Base-by-base conservation (phyloP, 1,284 basidiomycete genomes). In the Athelia sp. region DNA sequence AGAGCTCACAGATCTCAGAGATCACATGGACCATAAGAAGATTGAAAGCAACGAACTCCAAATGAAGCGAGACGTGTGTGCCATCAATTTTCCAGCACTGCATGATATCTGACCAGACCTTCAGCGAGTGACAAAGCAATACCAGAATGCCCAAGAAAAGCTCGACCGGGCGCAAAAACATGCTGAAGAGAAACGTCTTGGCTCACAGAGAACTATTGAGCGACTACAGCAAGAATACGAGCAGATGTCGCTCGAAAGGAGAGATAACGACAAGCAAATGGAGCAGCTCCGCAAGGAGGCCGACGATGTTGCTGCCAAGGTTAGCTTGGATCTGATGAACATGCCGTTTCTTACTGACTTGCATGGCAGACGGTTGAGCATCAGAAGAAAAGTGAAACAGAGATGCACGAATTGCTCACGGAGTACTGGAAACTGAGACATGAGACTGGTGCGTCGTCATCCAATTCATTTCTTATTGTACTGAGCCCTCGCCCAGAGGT, bases 391-490 rank as follows among this genome's bases (percentile, higher is more conserved):
- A 88, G 84, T 57, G 87, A 92, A 63, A 66, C 65, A 3, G 88
- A 92, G 62, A 69, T 93, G 19, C 84, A 83, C 58, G 84, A 85
- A 49, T 71, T 93, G n/a, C 69, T 93, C 38, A 69, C 78, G 15
- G 87, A 90, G 60, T 93, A 93, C 61, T 90, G 86, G 84, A 81
- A 78, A 50, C 71, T 93, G 52, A 74, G 90, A 46, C 82, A 87
- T 59, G 82, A 85, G 61, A 85, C 88, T 54, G 87, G 90, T 89
- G 62, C 55, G 71, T 50, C 11, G n/a, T 40, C 29, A 22, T 44
- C 10, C 52, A 3, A 35, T 18, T 8, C 21, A 38, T 47, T 34
- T 38, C 50, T 32, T 11, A 4, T 22, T 11, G 22, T 29, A 21
- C 47, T 36, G 31, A 45, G 49, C 52, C 40, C 56, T 43, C 17